Evolutionary conservation across 768 basidiomycete genomes (phyloP).

Genomic region (Termitomyces sp.): DNA sequence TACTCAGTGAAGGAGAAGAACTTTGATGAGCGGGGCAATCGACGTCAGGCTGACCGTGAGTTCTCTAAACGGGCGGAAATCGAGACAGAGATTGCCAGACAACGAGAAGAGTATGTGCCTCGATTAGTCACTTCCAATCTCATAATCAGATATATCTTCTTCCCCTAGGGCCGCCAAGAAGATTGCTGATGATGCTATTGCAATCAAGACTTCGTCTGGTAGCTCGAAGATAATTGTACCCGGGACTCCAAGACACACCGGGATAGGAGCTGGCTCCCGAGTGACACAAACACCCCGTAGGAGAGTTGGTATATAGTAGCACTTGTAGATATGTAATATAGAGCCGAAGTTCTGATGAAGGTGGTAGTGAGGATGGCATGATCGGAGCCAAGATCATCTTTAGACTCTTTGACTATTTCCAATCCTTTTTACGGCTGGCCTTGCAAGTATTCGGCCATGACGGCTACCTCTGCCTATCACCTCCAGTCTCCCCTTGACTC

Average conservation of each 20-base stretch:
- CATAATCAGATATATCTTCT: neutral
- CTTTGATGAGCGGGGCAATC: conserved; percentile 83
- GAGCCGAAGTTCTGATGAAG: neutral
- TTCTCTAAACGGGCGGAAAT: conserved; percentile 90
- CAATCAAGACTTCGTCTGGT: conserved; percentile 46
- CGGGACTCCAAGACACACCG: conserved; percentile 72
- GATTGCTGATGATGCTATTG: conserved; percentile 54
- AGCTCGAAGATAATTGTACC: conserved; percentile 71
- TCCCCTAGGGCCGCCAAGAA: conserved; percentile 51
- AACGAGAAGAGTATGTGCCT: conserved; percentile 64
- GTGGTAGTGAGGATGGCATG: neutral
- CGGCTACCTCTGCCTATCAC: conserved; percentile 17
- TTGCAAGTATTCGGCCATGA: neutral
- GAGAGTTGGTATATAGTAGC: conserved; percentile 56
- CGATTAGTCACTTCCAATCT: conserved; percentile 6
- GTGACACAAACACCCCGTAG: conserved; percentile 74
- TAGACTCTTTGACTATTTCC: neutral
- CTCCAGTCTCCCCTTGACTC: conserved; percentile 50
- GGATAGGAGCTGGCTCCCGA: conserved; percentile 58
- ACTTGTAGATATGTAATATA: conserved; percentile 2
- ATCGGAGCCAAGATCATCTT: neutral
- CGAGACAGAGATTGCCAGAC: conserved; percentile 85
- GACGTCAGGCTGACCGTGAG: conserved; percentile 78
- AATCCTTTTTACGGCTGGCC: neutral
- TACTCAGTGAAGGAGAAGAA: conserved; percentile 98